These are phyloP conservation scores for Neodidymelliopsis sp. DNA, from an alignment of 2,329 filamentous ascomycete species.

Conservation along the genomic window DNA sequence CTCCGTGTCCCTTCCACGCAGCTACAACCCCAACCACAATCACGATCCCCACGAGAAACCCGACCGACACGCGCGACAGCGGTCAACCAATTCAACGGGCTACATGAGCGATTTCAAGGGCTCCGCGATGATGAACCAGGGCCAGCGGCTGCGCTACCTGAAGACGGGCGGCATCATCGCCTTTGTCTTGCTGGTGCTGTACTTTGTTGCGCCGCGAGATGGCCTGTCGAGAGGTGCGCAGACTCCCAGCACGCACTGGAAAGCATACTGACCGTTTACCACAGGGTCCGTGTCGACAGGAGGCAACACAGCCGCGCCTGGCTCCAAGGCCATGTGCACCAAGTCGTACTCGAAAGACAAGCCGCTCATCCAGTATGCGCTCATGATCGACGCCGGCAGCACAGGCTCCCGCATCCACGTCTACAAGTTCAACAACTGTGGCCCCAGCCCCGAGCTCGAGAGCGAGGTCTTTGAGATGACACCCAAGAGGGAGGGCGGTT, in stretches of 20 bases:
- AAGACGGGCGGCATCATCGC: constrained; percentile 68
- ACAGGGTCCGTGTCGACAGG: constrained; percentile 34
- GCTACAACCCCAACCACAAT: constrained; percentile 38
- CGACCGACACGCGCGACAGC: constrained; percentile 50
- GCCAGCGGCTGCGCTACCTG: constrained; percentile 65
- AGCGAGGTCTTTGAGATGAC: constrained; percentile 94
- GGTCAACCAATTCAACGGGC: constrained; percentile 46
- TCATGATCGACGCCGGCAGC: constrained; percentile 98
- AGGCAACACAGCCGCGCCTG: constrained; percentile 59
- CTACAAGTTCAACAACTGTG: constrained; percentile 99
- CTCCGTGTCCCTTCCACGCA: constrained; percentile 60
- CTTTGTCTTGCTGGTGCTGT: constrained; percentile 64
- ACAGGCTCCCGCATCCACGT: constrained; percentile 98
- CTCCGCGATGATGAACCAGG: constrained; percentile 66
- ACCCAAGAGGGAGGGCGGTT: constrained; percentile 80
- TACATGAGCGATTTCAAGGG: constrained; percentile 55
- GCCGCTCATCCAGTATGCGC: constrained; percentile 93
- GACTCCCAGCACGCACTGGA: constrained; percentile 1
- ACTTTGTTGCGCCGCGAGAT: constrained; percentile 60
- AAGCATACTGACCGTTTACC: neutral
- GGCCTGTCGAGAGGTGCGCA: constrained; percentile 38
- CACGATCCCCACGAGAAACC: constrained; percentile 58
- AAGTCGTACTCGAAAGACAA: constrained; percentile 86
- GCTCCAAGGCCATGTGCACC: constrained; percentile 76
- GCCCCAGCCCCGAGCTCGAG: constrained; percentile 91